Evolutionary conservation across 768 basidiomycete species (phyloP), one percentile per base, ranked within the genome.

Genomic region (Trametes cinnabarina): DNA sequence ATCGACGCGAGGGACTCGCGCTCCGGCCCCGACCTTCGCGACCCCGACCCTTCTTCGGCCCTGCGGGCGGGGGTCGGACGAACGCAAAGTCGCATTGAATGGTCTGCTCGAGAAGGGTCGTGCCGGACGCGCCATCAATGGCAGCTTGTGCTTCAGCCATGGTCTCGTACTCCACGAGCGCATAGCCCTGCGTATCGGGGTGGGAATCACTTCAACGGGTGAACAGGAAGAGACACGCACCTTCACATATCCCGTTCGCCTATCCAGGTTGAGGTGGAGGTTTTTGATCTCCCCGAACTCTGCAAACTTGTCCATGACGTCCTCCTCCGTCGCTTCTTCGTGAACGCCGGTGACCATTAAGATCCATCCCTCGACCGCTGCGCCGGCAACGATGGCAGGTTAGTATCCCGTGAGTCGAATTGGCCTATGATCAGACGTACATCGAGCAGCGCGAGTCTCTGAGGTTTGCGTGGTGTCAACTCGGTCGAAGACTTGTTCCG

Each of bases 361-460:
- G 55, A 99, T 98, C 95, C 96, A 99, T 47, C 96, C 96, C 72
- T 99, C 96, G 11, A 99, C 94, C 50, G 96, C 96, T 99, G 69
- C 48, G 63, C 41, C 46, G 56, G 44, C 57, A 56, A 51, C 26
- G 58, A 57, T 42, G 23, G 1, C 47, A 50, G 26, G 37, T 58
- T 46, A 58, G 52, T 30, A 37, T 47, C 34, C n/a, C 34, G 53
- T 11, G 43, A 8, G 15, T 3, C 9, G 10, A 15, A 34, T 15
- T 19, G 12, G 22, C 34, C n/a, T 6, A 35, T n/a, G 39, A 58
- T 57, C 50, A 64, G 46, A 81, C 92, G 65, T 69, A 92, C 92
- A 94, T 63, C 92, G 85, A 32, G 92, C 90, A 19, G 92, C 92
- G 61, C 87, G 82, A 20, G 87, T 90, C 69, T 92, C 92, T 4